These are phyloP conservation scores for Petasospora fabianii DNA, from an alignment of 1,139 yeast species.

Conservation along the genomic window DNA sequence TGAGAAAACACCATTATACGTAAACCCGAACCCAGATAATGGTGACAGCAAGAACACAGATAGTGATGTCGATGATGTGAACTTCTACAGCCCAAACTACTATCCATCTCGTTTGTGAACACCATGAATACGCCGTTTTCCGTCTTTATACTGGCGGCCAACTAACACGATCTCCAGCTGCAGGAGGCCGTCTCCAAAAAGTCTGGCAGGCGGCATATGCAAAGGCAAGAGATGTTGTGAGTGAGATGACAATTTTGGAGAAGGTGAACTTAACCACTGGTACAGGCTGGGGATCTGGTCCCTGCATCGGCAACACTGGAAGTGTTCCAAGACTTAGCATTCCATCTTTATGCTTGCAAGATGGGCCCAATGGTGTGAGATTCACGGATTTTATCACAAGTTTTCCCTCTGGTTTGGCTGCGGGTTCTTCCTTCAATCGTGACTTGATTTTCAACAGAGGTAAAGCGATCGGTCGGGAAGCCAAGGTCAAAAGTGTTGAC, in stretches of 20 bases:
- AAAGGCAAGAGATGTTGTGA: conserved; percentile 49
- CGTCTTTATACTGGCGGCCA: neutral
- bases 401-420: conserved; percentile 57
- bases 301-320: conserved; percentile 64
- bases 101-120: conserved; percentile 28
- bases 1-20: conserved; percentile 21
- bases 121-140: conserved; percentile 1
- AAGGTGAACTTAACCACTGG: conserved; percentile 64
- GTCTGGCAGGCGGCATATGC: conserved; percentile 57
- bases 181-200: conserved; percentile 28
- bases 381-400: conserved; percentile 54
- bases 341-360: conserved; percentile 58
- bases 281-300: conserved; percentile 63
- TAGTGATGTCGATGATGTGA: conserved; percentile 18
- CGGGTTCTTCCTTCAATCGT: conserved; percentile 57
- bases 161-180: conserved; percentile 16
- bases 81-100: conserved; percentile 22
- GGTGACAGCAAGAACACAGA: conserved; percentile 10
- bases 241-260: conserved; percentile 53
- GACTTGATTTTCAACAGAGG: conserved; percentile 52
- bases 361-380: conserved; percentile 63
- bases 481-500: conserved; percentile 52
- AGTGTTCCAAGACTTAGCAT: conserved; percentile 54
- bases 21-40: conserved; percentile 20
- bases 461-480: conserved; percentile 55